Evolutionary conservation across 1,284 basidiomycete species (phyloP).

Genomic region (Sanghuangporus sanghuang): DNA sequence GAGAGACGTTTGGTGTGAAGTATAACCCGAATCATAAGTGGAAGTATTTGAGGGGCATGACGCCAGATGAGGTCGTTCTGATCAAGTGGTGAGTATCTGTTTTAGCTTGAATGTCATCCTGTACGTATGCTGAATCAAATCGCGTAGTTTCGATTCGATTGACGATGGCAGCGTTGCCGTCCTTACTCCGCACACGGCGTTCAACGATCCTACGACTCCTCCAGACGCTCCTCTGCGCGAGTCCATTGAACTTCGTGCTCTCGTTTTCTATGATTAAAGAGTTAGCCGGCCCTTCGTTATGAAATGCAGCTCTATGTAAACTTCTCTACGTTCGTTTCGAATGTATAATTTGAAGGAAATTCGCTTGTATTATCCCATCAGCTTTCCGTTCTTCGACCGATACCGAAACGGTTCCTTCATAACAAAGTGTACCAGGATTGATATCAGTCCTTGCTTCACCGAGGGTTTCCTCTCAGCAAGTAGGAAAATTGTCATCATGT

Average conservation of each 20-base stretch:
- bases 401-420: conserved; percentile 15
- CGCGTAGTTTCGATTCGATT: conserved; percentile 30
- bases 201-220: conserved; percentile 33
- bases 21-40: conserved; percentile 52
- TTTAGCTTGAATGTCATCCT: neutral
- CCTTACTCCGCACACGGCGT: conserved; percentile 41
- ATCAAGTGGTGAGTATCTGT: conserved; percentile 55
- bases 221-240: conserved; percentile 29
- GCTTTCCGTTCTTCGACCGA: conserved; percentile 19
- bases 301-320: too few relatives aligned
- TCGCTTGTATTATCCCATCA: conserved; percentile 12
- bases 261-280: conserved; percentile 32
- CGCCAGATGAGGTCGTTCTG: conserved; percentile 56
- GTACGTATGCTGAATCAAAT: neutral
- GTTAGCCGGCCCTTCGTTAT: neutral
- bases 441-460: conserved; percentile 2
- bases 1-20: conserved; percentile 53
- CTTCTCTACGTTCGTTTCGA: too few relatives aligned
- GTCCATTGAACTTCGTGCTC: conserved; percentile 34
- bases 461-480: conserved; percentile 11
- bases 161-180: conserved; percentile 35
- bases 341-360: neutral
- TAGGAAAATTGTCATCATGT: conserved; percentile 16
- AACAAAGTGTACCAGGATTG: conserved; percentile 9
- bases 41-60: conserved; percentile 61